Percentiles rank a stretch among this genome's conserved stretches.
phyloP scores from a whole-genome alignment of 306 rosid genomes.

The Inga leiocalycina region DNA sequence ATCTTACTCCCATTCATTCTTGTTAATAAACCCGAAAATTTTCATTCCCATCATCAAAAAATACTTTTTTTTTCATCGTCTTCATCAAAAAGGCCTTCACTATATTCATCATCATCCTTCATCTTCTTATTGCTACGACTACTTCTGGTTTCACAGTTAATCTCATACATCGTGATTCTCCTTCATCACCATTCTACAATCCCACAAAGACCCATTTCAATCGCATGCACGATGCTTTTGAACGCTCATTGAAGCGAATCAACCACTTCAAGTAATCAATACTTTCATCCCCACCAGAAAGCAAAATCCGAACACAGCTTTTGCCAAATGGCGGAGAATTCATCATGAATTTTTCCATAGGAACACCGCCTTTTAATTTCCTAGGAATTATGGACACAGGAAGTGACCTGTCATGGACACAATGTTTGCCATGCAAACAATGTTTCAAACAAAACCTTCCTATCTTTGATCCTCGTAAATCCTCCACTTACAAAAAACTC shows the following conservation, averaged over 20 bases:
- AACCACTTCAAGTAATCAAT: not conserved
- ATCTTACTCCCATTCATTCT: not conserved
- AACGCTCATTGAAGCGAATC: slow-evolving; percentile 48
- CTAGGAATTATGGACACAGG: slow-evolving; percentile 55
- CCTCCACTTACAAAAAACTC: slow-evolving; percentile 41
- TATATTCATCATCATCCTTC: slow-evolving; percentile 11
- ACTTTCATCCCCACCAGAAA: not conserved
- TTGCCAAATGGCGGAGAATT: slow-evolving; percentile 38
- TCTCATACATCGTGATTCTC: slow-evolving; percentile 59
- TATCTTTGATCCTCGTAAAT: slow-evolving; percentile 47
- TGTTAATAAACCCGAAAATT: not conserved
- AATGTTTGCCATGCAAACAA: slow-evolving; percentile 51
- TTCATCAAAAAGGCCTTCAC: not conserved
- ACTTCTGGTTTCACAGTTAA: slow-evolving; percentile 24
- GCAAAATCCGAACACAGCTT: slow-evolving; percentile 27
- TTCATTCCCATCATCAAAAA: not conserved
- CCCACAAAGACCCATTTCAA: slow-evolving; percentile 36
- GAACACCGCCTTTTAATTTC: slow-evolving; percentile 44
- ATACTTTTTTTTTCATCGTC: not conserved
- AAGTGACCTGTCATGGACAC: slow-evolving; percentile 54
- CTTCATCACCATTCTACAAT: slow-evolving; percentile 47
- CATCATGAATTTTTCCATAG: slow-evolving; percentile 43
- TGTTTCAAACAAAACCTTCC: slow-evolving; percentile 50
- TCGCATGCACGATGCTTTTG: slow-evolving; percentile 43
- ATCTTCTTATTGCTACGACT: not conserved